Conservation (phyloP, 257 asterid species). For the Ligustrum vulgare region DNA sequence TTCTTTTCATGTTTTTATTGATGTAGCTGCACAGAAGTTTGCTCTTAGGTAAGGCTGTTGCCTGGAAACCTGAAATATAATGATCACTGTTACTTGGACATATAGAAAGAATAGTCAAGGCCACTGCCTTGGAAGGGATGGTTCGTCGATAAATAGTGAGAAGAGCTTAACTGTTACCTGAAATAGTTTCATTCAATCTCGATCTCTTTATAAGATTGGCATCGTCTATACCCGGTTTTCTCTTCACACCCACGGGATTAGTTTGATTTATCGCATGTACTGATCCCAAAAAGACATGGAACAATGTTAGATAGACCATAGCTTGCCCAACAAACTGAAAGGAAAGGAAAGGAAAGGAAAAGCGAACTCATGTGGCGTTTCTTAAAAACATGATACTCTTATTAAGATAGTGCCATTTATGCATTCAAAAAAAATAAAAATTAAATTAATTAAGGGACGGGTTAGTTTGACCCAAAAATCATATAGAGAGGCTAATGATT, state of each 20-base stretch:
- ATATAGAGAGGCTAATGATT: not conserved
- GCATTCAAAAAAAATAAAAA: not conserved
- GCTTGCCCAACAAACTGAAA: not conserved
- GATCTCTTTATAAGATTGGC: conserved; percentile 39
- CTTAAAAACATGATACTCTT: no score
- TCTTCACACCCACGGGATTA: conserved; percentile 36
- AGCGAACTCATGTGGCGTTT: not conserved
- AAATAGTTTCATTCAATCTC: conserved; percentile 35
- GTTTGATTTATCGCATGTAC: conserved; percentile 18
- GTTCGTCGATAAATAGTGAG: not conserved
- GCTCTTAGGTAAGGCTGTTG: conserved; percentile 16
- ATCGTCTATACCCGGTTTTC: conserved; percentile 46
- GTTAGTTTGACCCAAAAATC: not conserved
- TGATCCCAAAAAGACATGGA: conserved; percentile 19
- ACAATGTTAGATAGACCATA: conserved; percentile 12
- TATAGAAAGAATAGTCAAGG: not conserved
- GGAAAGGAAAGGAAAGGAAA: not conserved
- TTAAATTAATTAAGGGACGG: not conserved
- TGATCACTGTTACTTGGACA: not conserved
- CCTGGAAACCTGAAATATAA: conserved; percentile 30
- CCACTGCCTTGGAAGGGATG: not conserved
- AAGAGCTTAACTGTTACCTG: conserved; percentile 35
- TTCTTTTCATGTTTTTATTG: conserved; percentile 37
- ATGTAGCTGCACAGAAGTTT: conserved; percentile 37
- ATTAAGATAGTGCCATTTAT: not conserved